Conservation (phyloP, 2,329 filamentous ascomycete genomes). For the Colletotrichum godetiae region DNA sequence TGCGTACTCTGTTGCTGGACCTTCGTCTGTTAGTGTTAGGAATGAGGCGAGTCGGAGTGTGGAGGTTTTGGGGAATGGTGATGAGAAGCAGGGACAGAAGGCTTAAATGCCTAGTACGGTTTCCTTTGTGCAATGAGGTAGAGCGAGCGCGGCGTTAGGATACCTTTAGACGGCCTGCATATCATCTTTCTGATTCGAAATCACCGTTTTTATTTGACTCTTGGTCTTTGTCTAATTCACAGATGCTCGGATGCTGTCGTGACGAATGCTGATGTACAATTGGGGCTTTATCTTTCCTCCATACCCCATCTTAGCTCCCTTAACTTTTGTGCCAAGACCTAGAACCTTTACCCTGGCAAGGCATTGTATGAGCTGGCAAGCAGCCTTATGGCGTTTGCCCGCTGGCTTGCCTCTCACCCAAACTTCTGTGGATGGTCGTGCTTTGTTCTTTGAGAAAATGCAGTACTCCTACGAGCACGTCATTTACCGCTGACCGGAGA, state of each 20-base stretch:
- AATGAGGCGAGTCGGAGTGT: conserved; percentile 15
- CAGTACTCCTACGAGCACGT: background rate
- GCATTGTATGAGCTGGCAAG: background rate
- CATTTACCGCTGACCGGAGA: conserved; percentile 75
- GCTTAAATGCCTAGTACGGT: background rate
- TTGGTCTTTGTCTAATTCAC: conserved; percentile 28
- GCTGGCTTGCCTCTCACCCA: background rate
- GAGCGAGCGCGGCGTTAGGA: conserved; percentile 22
- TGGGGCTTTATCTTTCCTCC: background rate
- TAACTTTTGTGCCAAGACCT: background rate
- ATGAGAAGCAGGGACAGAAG: conserved; percentile 5
- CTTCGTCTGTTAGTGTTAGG: background rate
- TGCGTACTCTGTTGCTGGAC: conserved; percentile 15
- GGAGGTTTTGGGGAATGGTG: conserved; percentile 7
- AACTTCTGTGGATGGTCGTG: background rate
- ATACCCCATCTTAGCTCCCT: background rate
- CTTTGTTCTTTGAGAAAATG: background rate
- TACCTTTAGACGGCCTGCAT: background rate
- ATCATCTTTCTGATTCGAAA: background rate
- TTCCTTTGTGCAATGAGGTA: background rate
- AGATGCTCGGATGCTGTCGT: conserved; percentile 32
- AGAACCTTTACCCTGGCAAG: background rate
- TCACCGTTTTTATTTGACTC: conserved; percentile 14
- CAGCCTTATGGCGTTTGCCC: background rate
- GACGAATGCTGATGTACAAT: conserved; percentile 33